Conservation (phyloP, 306 rosid genomes). For the Trifolium pratense region DNA sequence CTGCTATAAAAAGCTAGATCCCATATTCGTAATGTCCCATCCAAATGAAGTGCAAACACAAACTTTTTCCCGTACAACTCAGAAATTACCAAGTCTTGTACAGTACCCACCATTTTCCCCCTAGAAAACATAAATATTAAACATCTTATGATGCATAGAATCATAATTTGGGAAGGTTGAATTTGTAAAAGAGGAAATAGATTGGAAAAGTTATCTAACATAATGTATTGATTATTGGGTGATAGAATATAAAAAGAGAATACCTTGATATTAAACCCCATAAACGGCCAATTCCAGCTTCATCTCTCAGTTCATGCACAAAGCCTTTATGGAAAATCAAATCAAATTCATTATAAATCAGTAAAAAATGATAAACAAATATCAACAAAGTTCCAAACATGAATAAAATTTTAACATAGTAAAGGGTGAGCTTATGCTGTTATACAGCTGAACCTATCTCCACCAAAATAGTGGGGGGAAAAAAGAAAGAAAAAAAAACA, state of each 20-base stretch:
- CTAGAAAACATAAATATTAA: slow-evolving; percentile 55
- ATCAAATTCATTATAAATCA: slow-evolving; percentile 41
- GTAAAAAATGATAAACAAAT: background rate
- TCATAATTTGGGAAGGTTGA: slow-evolving; percentile 17
- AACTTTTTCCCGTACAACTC: slow-evolving; percentile 64
- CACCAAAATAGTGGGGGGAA: slow-evolving; percentile 20
- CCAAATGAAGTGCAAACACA: slow-evolving; percentile 83
- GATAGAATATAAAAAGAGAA: slow-evolving; percentile 9
- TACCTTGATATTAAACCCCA: slow-evolving; percentile 95
- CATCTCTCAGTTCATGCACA: slow-evolving; percentile 81
- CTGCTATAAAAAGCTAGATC: slow-evolving; percentile 67
- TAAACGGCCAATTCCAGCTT: slow-evolving; percentile 77
- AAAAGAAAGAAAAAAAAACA: slow-evolving; percentile 31
- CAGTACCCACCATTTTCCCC: slow-evolving; percentile 74
- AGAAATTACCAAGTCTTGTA: slow-evolving; percentile 74
- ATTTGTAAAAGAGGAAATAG: slow-evolving; percentile 30
- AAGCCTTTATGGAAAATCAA: slow-evolving; percentile 55
- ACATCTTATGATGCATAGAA: background rate
- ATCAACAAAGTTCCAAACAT: slow-evolving; percentile 24
- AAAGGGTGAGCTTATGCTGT: slow-evolving; percentile 24
- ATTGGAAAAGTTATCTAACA: slow-evolving; percentile 6
- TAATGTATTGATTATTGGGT: background rate
- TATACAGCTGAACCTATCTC: slow-evolving; percentile 25
- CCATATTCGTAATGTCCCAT: slow-evolving; percentile 84
- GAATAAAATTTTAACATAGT: slow-evolving; percentile 23